These are phyloP conservation scores for Yamadazyma tumulicola DNA, from an alignment of 805 yeast species.

Conservation along the genomic window DNA sequence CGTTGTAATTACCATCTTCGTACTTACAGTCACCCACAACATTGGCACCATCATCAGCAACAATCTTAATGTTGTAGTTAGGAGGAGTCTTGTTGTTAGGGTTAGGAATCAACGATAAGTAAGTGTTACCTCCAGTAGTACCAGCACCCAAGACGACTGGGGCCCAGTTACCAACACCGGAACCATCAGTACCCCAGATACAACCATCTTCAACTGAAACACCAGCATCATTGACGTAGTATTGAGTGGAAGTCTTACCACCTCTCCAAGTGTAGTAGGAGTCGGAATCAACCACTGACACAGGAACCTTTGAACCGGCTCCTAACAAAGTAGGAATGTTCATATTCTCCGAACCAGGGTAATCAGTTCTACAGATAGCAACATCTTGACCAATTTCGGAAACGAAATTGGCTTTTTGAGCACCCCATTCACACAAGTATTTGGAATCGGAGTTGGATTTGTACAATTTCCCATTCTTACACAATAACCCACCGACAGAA, in stretches of 20 bases:
- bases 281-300: constrained; percentile 77
- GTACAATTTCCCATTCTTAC: constrained; percentile 83
- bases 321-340: constrained; percentile 82
- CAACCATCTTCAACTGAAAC: constrained; percentile 87
- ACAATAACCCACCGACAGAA: constrained; percentile 88
- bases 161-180: constrained; percentile 96
- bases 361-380: constrained; percentile 96
- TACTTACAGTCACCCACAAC: constrained; percentile 71
- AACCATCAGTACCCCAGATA: constrained; percentile 81
- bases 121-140: constrained; percentile 60
- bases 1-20: constrained; percentile 72
- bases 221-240: constrained; percentile 97
- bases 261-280: constrained; percentile 82
- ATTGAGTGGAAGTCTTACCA: constrained; percentile 84
- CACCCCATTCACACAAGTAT: constrained; percentile 87
- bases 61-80: constrained; percentile 62
- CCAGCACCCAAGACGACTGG: constrained; percentile 96
- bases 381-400: constrained; percentile 62
- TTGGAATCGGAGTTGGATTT: constrained; percentile 62
- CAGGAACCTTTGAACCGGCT: constrained; percentile 61
- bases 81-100: constrained; percentile 75
- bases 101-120: constrained; percentile 90
- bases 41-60: constrained; percentile 53
- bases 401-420: constrained; percentile 62
- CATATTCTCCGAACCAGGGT: constrained; percentile 99